Evolutionary conservation across 2,329 filamentous ascomycete genomes (phyloP), one percentile per base, ranked within the genome.

Genomic region (Aschersonia sp.): DNA sequence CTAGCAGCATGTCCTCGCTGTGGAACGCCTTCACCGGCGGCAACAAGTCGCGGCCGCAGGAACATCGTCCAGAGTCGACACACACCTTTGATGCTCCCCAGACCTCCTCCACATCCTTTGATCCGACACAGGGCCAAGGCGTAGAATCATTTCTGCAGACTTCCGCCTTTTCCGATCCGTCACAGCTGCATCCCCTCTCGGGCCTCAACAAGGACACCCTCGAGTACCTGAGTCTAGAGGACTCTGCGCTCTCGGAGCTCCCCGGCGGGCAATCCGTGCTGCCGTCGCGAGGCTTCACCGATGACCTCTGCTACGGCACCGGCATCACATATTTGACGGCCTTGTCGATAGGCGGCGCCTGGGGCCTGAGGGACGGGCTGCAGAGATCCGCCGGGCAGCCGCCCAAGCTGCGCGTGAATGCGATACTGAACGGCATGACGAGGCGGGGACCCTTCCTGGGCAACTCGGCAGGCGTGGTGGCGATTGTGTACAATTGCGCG

Each of bases 231-330:
- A 83, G 84, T 30, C 82, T 98, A 60, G 92, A 98, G 69, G 94
- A 98, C 64, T 86, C 88, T 45, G 79, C 83, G 31, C 80, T 96
- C 50, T 89, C 88, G 52, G 82, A 94, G 59, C 77, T 94, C 28
- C 89, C 89, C 45, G 89, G 89, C 60, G 77, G 82, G 51, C 85
- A 86, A 63, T 94, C 91, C 43, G 84, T 89, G 48, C 78, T 98
- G 48, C 92, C 94, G 43, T 96, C 89, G 49, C 84, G 92, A 65
- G 92, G 92, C 63, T 98, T 94, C 81, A 94, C 89, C 51, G 92
- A 98, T 63, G 92, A 98, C 65, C 79, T 98, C 51, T 97, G 92
- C 70, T 98, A 98, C 65, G 92, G 94, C 61, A 94, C 92, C 29
- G 92, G 92, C 58, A 82, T 91, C 52, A 95, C 89, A 61, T 98